Base-by-base conservation (phyloP, 306 rosid genomes). In the Betula pendula region DNA sequence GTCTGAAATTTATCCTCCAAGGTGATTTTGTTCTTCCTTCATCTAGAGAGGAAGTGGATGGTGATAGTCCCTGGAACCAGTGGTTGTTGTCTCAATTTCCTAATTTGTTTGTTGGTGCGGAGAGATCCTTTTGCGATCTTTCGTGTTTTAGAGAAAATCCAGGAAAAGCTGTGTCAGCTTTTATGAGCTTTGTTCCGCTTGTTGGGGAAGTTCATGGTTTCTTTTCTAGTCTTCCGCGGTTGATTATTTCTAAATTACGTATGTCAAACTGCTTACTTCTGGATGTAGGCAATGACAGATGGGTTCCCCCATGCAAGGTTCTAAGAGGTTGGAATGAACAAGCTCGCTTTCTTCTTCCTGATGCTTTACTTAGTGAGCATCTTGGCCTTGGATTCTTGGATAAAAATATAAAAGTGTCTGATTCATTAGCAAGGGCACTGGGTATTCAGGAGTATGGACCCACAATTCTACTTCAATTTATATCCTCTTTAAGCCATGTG, bases 21-120 rank as follows among this genome's bases (percentile, higher is more conserved):
- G 98, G 98, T 29, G 94, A 94, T 88, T 94, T 94, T 86, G 93
- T 89, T 81, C 92, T 94, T 81, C 96, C 98, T n/a, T 94, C 98
- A 47, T 94, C 98, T 60, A 87, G 98, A 83, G 98, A 94, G 88
- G 98, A 94, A 81, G 98, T 94, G 80, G 98, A 94, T 68, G 98
- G 96, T 35, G 90, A 90, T 79, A 94, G 96, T 82, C 90, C 95
- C 55, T 92, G 98, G 98, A 94, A 94, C 76, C 98, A 94, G 80
- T 94, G 96, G 97, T 80, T 94, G 67, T 81, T 94, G 83, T 89
- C 95, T 14, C 92, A 94, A 85, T 92, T 90, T 85, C 98, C 98
- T 22, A 82, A 78, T 81, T 90, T 94, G 85, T 92, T 94, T 87
- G 90, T 92, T 80, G 72, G 84, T 79, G 97, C 95, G 17, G 89